A percentile compares a stretch with the other conserved stretches of the same genome.
These are phyloP conservation scores for Cyberlindnera galapagoensis DNA, from an alignment of 805 yeast species.

Conservation along the genomic window DNA sequence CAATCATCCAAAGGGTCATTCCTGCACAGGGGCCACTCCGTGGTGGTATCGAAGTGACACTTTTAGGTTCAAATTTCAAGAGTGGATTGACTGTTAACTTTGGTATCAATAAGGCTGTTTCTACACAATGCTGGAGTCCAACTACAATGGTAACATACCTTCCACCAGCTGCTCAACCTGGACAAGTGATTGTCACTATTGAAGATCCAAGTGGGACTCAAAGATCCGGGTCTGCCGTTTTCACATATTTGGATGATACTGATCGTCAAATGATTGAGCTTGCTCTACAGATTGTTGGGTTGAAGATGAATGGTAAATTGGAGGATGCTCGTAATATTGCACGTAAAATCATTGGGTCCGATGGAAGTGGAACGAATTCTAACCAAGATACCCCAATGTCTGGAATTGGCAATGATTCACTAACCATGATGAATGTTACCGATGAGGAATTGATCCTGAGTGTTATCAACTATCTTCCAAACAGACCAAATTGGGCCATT, in stretches of 20 bases:
- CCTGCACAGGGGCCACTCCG: conserved; percentile 95
- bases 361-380: conserved; percentile 21
- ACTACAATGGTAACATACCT: conserved; percentile 88
- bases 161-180: conserved; percentile 87
- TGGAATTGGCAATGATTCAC: conserved; percentile 4
- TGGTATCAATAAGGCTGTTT: conserved; percentile 71
- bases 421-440: conserved; percentile 2
- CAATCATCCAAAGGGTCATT: conserved; percentile 68
- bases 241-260: conserved; percentile 92
- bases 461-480: conserved; percentile 61
- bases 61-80: conserved; percentile 80
- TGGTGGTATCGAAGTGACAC: conserved; percentile 94
- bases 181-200: conserved; percentile 88
- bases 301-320: conserved; percentile 91
- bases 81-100: conserved; percentile 80
- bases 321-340: conserved; percentile 96
- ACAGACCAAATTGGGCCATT: conserved; percentile 75
- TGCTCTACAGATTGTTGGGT: conserved; percentile 93
- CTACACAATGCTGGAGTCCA: conserved; percentile 95
- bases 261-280: conserved; percentile 91
- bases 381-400: conserved; percentile 2
- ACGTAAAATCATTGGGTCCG: conserved; percentile 74
- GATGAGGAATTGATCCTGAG: conserved; percentile 37
- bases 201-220: conserved; percentile 37
- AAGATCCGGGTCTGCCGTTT: conserved; percentile 34